Base-by-base conservation (phyloP, 352 stramenopile species). In the Phytophthora europaea region DNA sequence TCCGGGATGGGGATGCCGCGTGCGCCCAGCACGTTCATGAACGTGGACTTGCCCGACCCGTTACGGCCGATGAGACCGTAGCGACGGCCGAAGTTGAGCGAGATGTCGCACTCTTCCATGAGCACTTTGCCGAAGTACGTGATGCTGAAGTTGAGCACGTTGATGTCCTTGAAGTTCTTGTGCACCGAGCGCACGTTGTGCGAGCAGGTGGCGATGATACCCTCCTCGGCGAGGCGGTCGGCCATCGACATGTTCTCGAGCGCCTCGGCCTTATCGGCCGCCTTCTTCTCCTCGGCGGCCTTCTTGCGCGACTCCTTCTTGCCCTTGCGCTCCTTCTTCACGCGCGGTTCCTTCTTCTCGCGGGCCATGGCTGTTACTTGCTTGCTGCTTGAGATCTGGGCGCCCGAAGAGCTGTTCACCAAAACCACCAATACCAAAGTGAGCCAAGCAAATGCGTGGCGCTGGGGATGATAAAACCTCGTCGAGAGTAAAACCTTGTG, bases 41-140 rank as follows among this genome's bases (percentile, higher is more conserved):
- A 94, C 20, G 98, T 99, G 8, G 92, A 98, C 74, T 99, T 99
- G 71, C 97, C 97, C 23, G 84, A 98, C 4, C 97, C 97, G 82
- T 99, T 99, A 68, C 94, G 88, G 22, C 98, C 98, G 59, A 99
- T 98, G 23, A 99, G 84, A 20, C 94, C 98, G 76, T 99, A 99
- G 6, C 98, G 94, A 74, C 98, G 97, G 31, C 98, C 98, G 79
- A 98, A 98, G 88, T 99, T 99, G 61, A 99, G 86, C 65, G 98
- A 90, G 60, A 99, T 95, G 60, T 98, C 92, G 56, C 95, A 98
- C 74, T 98, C 97, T 73, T 99, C 97, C 72, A 99, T 84, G 36
- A 99, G 82, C 51, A 97, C 88, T 70, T 98, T 98, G 60, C 97
- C 97, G 82, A 98, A 97, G 87, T 98, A 99, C 31, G 94, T 97